These are phyloP conservation scores for Auricularia sp. DNA, from an alignment of 768 basidiomycete genomes.

Conservation along the genomic window DNA sequence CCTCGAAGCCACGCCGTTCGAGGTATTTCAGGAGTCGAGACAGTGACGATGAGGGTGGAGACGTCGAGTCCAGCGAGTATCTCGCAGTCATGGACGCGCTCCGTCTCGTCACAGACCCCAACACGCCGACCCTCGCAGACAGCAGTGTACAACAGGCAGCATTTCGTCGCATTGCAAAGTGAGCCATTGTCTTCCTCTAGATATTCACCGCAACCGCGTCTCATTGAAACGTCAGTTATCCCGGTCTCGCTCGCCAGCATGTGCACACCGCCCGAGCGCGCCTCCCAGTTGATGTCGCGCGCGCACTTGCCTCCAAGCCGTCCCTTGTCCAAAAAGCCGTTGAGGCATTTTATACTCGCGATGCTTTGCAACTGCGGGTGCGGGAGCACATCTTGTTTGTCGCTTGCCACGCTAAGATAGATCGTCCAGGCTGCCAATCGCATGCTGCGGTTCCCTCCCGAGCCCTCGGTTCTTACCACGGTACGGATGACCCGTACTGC, in stretches of 20 bases:
- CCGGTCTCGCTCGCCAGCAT: slow-evolving; percentile 50
- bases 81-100: slow-evolving; percentile 55
- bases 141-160: slow-evolving; percentile 50
- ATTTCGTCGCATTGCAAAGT: slow-evolving; percentile 65
- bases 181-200: slow-evolving; percentile 9
- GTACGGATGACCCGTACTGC: slow-evolving; percentile 81
- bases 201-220: slow-evolving; percentile 1
- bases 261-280: slow-evolving; percentile 70
- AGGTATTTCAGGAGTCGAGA: slow-evolving; percentile 25
- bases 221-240: slow-evolving; percentile 44
- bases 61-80: slow-evolving; percentile 36
- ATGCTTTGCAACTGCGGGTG: slow-evolving; percentile 81
- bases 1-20: slow-evolving; percentile 40
- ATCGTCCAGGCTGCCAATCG: slow-evolving; percentile 61
- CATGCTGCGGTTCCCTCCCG: slow-evolving; percentile 84
- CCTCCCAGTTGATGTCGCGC: slow-evolving; percentile 70
- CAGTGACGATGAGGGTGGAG: slow-evolving; percentile 43
- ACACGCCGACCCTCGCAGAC: slow-evolving; percentile 49
- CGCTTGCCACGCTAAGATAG: slow-evolving; percentile 1
- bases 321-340: slow-evolving; percentile 75
- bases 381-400: slow-evolving; percentile 15
- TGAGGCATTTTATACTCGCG: slow-evolving; percentile 92
- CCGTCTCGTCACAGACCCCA: slow-evolving; percentile 43
- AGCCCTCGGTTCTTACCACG: slow-evolving; percentile 45
- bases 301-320: slow-evolving; percentile 52